Percentiles rank a stretch among this genome's conserved stretches.
phyloP scores from a whole-genome alignment of 1,284 basidiomycete species.

The Moesziomyces antarcticus region DNA sequence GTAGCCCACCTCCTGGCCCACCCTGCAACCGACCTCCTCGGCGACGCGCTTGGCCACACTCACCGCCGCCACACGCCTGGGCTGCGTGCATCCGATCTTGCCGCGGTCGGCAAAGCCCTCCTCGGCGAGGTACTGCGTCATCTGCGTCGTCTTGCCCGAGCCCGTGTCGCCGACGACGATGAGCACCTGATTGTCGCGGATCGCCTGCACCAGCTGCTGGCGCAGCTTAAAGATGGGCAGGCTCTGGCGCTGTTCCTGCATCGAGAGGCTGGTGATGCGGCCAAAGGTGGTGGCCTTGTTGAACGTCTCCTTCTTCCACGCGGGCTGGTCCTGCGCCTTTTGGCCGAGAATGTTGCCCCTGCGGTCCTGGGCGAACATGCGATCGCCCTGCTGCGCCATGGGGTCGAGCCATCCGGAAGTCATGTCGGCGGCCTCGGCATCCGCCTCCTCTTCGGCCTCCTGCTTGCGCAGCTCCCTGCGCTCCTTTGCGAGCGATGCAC shows the following conservation, averaged over 20 bases:
- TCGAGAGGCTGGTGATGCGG: constrained; percentile 87
- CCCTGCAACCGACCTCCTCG: constrained; percentile 94
- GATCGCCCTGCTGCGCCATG: constrained; percentile 88
- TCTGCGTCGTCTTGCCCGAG: constrained; percentile 88
- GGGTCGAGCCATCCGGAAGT: constrained; percentile 97
- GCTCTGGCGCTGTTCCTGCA: constrained; percentile 90
- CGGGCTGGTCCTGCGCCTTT: constrained; percentile 82
- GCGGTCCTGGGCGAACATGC: constrained; percentile 91
- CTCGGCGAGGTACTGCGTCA: constrained; percentile 92
- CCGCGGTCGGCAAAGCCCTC: constrained; percentile 86
- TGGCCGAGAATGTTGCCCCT: constrained; percentile 84
- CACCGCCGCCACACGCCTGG: constrained; percentile 97
- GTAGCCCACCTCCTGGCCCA: constrained; percentile 98
- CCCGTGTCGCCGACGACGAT: constrained; percentile 94
- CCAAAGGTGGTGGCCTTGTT: constrained; percentile 98
- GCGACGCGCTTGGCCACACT: constrained; percentile 99
- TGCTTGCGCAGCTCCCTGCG: constrained; percentile 92
- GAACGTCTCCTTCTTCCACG: constrained; percentile 91
- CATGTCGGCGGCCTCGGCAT: constrained; percentile 91
- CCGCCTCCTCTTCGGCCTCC: constrained; percentile 91
- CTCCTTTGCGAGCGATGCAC: constrained; percentile 92
- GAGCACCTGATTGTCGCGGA: constrained; percentile 93
- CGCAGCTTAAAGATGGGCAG: constrained; percentile 96
- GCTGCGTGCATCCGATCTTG: constrained; percentile 95
- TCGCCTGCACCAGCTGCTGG: constrained; percentile 89